Evolutionary conservation across 495 filamentous ascomycete species (phyloP), one percentile per base, ranked within the genome.

Genomic region (Oleoguttula mirabilis): DNA sequence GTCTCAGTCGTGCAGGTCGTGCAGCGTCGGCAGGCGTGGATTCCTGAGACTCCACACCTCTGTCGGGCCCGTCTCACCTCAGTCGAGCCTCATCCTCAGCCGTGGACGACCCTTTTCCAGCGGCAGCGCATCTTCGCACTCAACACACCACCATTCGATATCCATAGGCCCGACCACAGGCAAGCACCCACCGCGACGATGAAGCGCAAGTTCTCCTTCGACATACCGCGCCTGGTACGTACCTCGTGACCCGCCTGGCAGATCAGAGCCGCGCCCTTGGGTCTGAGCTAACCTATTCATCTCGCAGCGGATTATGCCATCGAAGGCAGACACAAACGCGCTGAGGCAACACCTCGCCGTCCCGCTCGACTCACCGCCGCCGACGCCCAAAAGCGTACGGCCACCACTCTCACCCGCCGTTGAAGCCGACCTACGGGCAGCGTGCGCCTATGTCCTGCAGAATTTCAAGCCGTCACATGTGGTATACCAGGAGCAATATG

Each of bases 391-490:
- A 30, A 56, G 58, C 38, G 52, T 51, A 21, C 58, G 54, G 15
- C 61, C 52, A 24, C 47, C 55, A 21, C 51, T 65, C 10, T 48
- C 55, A 1, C 45, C 54, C 3, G 36, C 42, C 10, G 45, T 39
- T 21, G 61, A 65, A 30, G 45, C 45, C 15, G 57, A 65, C 39
- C 54, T 65, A 4, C 52, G 59, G 19, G 30, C 45, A 12, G 55
- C 61, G 2, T 65, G 61, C 37, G 55, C 56, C 14, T 43, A 54
- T 6, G 52, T 65, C 12, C 41, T 63, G 16, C 50, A 60, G 36
- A 45, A 61, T 36, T 62, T 54, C 51, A 62, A 58, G 45, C 61
- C 61, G 12, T 55, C 54, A 8, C 25, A 56, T 31, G 48, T 60
- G 40, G 46, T 48, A 6, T 54, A 55, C 36, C 44, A 48, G 21